phyloP scores from a whole-genome alignment of 345 rosid genomes.

The Litchi chinensis region DNA sequence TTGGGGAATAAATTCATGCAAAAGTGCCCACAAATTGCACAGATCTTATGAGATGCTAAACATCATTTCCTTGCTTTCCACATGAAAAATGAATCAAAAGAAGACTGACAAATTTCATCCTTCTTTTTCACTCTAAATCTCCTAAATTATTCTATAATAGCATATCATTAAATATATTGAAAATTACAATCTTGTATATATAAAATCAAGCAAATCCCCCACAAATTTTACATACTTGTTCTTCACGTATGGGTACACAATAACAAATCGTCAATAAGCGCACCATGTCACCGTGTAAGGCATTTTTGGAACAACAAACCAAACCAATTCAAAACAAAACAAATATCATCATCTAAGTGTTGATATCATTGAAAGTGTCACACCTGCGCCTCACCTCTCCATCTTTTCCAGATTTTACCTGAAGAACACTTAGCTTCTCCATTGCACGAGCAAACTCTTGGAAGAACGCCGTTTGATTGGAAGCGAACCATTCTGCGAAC shows the following conservation, averaged over 20 bases:
- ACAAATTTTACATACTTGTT: neutral
- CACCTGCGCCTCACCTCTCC: slow-evolving; percentile 64
- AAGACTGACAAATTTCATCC: neutral
- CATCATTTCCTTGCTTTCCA: neutral
- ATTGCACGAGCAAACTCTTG: slow-evolving; percentile 48
- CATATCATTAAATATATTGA: neutral
- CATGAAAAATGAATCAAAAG: neutral
- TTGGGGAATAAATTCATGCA: too few species aligned
- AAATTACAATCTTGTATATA: slow-evolving; percentile 5
- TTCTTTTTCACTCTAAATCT: neutral
- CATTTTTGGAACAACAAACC: neutral
- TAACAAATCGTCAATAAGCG: neutral
- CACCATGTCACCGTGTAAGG: neutral
- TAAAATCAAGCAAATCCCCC: neutral
- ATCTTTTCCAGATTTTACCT: slow-evolving; percentile 40
- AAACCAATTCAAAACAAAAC: neutral
- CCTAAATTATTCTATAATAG: neutral
- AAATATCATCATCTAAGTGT: neutral
- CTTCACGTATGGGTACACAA: neutral
- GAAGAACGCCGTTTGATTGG: slow-evolving; percentile 43
- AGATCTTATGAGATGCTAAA: too few species aligned
- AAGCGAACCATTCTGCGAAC: slow-evolving; percentile 42
- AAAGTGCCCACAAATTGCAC: too few species aligned
- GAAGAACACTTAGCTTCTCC: slow-evolving; percentile 45
- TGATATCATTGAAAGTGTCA: slow-evolving; percentile 39